Conservation (phyloP, 2,329 filamentous ascomycete genomes). For the Calonectria fujianensis region DNA sequence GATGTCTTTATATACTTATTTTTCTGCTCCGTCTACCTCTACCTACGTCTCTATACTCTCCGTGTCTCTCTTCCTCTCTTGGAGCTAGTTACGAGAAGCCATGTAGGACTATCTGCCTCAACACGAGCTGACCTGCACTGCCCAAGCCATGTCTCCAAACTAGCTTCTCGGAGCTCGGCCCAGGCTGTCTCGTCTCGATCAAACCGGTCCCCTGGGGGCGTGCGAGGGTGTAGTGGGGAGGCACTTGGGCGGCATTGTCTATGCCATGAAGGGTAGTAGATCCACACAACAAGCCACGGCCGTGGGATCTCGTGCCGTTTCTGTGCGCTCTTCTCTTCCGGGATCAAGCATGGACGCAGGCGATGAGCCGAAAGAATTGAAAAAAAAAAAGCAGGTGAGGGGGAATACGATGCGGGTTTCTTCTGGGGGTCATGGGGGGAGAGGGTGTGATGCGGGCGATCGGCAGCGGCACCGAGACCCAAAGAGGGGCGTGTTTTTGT, state of each 20-base stretch:
- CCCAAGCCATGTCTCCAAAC: constrained; percentile 27
- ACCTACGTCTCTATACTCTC: background rate
- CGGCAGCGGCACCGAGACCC: background rate
- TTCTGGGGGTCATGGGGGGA: background rate
- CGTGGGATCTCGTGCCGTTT: no score
- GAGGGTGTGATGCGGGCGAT: constrained; percentile 18
- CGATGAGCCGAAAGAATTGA: constrained; percentile 1
- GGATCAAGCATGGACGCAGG: constrained; percentile 9
- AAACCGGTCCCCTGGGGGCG: background rate
- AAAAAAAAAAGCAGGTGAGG: background rate
- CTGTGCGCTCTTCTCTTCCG: background rate
- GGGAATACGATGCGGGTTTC: constrained; percentile 16
- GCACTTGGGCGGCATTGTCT: background rate
- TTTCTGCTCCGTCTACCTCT: background rate
- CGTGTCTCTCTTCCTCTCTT: background rate
- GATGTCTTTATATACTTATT: constrained; percentile 44
- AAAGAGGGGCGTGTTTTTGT: background rate
- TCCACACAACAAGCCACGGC: background rate
- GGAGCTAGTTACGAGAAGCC: constrained; percentile 4
- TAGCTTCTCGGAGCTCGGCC: constrained; percentile 30
- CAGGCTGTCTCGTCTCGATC: background rate
- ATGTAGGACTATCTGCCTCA: constrained; percentile 10
- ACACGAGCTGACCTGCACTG: constrained; percentile 34
- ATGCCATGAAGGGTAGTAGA: background rate
- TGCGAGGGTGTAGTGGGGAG: background rate